Base-by-base conservation (phyloP, 2,329 filamentous ascomycete genomes). In the Trichoderma hamatum region DNA sequence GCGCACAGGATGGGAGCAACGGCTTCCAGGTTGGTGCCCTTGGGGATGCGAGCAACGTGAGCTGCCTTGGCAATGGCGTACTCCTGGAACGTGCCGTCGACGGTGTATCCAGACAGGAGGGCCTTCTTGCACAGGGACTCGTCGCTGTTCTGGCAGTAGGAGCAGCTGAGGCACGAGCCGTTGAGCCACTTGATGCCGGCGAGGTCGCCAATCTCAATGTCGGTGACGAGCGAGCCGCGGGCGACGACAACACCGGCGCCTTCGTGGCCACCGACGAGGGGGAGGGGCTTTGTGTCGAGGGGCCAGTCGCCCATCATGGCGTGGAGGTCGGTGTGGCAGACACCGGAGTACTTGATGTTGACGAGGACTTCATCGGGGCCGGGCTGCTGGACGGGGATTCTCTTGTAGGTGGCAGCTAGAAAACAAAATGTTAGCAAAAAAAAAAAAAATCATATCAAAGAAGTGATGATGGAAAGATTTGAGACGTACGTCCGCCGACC, bases 161-260 rank as follows among this genome's bases (percentile, higher is more conserved):
- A 86, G 83, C 94, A 98, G 72, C 85, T 80, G 71, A 97, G 84
- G 81, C 95, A 97, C 58, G 91, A 90, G 72, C 93, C 92, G 81
- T 97, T 96, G 77, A 97, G 85, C 94, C 94, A 97, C 84, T 93
- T 97, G 81, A 98, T 88, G 78, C 95, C 95, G 71, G 89, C 95
- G 76, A 93, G 84, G 77, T 97, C 93, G 74, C 94, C 94, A 75
- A 97, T 84, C 78, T 93, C 83, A 71, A 97, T 82, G 74, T 96
- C 92, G 3, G 86, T 82, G 72, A 96, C 93, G 43, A 96, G 86
- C 21, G 90, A 84, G 75, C 94, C 94, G 72, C 86, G 87, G 63
- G 92, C 89, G 39, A 97, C 94, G 46, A 97, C 92, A 62, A 94
- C 81, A 78, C 94, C 94, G 32, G 93, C 93, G 76, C 94, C 88